Evolutionary conservation across 768 basidiomycete genomes (phyloP).

Genomic region (Auricularia sp.): DNA sequence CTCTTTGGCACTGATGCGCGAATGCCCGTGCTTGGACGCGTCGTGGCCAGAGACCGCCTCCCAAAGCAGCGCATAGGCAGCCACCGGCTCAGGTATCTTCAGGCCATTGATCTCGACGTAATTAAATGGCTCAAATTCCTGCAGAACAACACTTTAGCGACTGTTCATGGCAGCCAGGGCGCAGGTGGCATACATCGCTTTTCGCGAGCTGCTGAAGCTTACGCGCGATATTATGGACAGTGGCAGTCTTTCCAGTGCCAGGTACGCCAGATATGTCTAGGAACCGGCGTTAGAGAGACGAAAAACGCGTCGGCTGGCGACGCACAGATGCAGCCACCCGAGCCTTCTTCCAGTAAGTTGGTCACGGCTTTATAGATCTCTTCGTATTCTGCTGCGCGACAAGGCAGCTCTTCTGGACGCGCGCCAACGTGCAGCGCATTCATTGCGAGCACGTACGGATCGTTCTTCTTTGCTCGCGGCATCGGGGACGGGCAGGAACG

Average conservation of each 20-base stretch:
- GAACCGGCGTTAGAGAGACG: background rate
- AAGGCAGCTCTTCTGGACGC: slow-evolving; percentile 81
- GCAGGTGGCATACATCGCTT: slow-evolving; percentile 39
- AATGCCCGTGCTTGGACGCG: slow-evolving; percentile 45
- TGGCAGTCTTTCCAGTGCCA: slow-evolving; percentile 98
- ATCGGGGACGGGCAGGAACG: background rate
- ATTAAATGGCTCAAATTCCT: slow-evolving; percentile 92
- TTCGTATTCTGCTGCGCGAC: slow-evolving; percentile 77
- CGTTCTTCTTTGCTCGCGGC: background rate
- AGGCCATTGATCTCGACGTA: slow-evolving; percentile 98
- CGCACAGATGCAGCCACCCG: slow-evolving; percentile 92
- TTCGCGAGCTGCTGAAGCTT: slow-evolving; percentile 86
- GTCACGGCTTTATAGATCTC: slow-evolving; percentile 67
- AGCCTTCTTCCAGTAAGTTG: slow-evolving; percentile 82
- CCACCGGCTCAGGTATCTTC: slow-evolving; percentile 83
- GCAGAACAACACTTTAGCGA: background rate
- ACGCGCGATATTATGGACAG: slow-evolving; percentile 85
- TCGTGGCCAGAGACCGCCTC: slow-evolving; percentile 83
- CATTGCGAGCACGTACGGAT: slow-evolving; percentile 83
- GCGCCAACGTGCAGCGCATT: slow-evolving; percentile 88
- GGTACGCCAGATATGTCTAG: slow-evolving; percentile 97
- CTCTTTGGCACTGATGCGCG: slow-evolving; percentile 62
- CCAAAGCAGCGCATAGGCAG: slow-evolving; percentile 89
- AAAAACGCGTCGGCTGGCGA: slow-evolving; percentile 5
- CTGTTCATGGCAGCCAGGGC: too few relatives aligned